Evolutionary conservation across 305 asterid genomes (phyloP).

Genomic region (Plantago coronopus): DNA sequence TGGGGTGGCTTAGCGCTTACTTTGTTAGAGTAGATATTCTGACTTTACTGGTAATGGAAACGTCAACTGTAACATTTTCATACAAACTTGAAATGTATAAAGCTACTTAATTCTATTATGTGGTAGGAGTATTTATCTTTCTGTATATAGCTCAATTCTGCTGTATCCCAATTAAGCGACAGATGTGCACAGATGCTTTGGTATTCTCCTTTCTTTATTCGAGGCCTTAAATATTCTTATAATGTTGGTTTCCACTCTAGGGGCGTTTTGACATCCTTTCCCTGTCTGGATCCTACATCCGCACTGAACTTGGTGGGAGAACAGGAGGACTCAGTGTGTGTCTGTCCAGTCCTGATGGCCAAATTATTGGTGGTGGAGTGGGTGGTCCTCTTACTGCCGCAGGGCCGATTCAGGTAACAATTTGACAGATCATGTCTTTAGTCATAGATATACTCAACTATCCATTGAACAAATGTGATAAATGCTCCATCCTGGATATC

Average conservation of each 20-base stretch:
- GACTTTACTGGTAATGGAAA: not conserved
- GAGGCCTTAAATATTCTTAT: not conserved
- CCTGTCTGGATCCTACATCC: slow-evolving; percentile 55
- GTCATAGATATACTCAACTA: too few species aligned
- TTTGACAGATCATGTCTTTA: too few species aligned
- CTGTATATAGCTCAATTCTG: not conserved
- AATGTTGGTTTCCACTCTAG: slow-evolving; percentile 27
- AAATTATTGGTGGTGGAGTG: slow-evolving; percentile 61
- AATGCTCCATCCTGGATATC: too few species aligned
- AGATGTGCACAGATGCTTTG: too few species aligned
- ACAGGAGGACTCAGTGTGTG: slow-evolving; percentile 56
- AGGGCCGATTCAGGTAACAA: slow-evolving; percentile 54
- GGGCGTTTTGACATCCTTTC: slow-evolving; percentile 60
- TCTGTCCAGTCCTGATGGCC: slow-evolving; percentile 52
- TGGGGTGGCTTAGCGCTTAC: not conserved
- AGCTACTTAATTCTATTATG: not conserved
- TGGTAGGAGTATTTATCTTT: not conserved
- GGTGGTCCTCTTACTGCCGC: slow-evolving; percentile 62
- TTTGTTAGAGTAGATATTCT: not conserved
- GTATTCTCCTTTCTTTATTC: not conserved
- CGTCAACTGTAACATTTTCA: not conserved
- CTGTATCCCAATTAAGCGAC: too few species aligned
- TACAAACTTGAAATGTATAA: not conserved
- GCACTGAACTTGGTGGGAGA: slow-evolving; percentile 49
- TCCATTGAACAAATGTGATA: too few species aligned